phyloP scores from a whole-genome alignment of 176 grass and related monocot genomes.

The Areca catechu region DNA sequence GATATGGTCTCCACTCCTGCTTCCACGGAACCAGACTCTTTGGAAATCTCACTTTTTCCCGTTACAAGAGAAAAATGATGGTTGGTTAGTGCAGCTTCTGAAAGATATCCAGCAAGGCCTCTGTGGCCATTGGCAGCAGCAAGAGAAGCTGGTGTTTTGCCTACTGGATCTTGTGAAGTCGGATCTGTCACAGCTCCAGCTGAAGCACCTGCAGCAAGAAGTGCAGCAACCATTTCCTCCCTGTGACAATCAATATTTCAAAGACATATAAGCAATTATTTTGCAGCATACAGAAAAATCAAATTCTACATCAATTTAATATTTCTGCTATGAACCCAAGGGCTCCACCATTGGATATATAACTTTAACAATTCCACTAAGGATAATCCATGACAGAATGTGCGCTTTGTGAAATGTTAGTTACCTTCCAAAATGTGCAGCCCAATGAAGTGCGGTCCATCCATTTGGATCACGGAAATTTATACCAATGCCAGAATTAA shows the following conservation, averaged over 20 bases:
- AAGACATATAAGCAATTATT: no score
- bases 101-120: slow-evolving; percentile 87
- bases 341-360: no score
- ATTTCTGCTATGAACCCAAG: no score
- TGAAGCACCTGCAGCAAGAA: slow-evolving; percentile 68
- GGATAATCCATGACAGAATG: no score
- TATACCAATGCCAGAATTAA: slow-evolving; percentile 60
- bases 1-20: slow-evolving; percentile 39
- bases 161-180: slow-evolving; percentile 47
- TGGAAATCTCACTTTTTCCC: slow-evolving; percentile 20
- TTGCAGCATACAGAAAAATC: no score
- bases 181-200: slow-evolving; percentile 63
- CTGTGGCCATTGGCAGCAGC: slow-evolving; percentile 56
- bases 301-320: no score
- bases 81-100: slow-evolving; percentile 59
- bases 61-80: slow-evolving; percentile 56
- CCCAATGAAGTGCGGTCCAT: slow-evolving; percentile 95
- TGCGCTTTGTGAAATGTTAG: neutral
- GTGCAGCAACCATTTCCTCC: slow-evolving; percentile 55
- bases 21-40: slow-evolving; percentile 10
- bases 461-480: slow-evolving; percentile 87
- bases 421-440: slow-evolving; percentile 81
- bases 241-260: slow-evolving; percentile 18
- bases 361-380: no score
- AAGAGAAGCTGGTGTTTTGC: slow-evolving; percentile 56